A percentile compares a stretch with the other conserved stretches of the same genome.
Conservation (phyloP, 805 yeast species). For the Osmozyma mogii region DNA sequence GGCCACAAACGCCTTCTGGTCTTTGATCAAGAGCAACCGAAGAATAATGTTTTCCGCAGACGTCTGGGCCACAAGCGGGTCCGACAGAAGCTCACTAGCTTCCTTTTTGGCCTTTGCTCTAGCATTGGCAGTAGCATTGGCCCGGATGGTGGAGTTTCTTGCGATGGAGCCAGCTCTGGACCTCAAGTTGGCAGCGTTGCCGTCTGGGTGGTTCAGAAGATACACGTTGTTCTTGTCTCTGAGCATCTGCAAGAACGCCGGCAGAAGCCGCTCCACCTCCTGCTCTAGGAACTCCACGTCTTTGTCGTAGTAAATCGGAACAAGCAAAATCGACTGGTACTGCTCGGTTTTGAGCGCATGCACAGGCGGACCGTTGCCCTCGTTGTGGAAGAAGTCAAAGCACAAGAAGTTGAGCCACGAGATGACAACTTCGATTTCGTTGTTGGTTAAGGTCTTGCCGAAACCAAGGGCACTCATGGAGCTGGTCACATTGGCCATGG, state of each 20-base stretch:
- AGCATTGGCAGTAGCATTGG: conserved; percentile 57
- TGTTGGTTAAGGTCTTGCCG: conserved; percentile 47
- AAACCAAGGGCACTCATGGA: conserved; percentile 38
- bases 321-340: conserved; percentile 55
- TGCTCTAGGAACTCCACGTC: conserved; percentile 35
- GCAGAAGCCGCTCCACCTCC: conserved; percentile 55
- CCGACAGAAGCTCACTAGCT: conserved; percentile 14
- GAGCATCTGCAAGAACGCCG: conserved; percentile 42
- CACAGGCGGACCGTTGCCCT: conserved; percentile 73
- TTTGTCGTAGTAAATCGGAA: conserved; percentile 60
- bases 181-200: conserved; percentile 5
- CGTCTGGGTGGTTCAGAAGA: conserved; percentile 4
- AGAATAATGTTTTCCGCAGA: conserved; percentile 61
- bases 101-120: conserved; percentile 32
- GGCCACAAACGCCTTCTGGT: conserved; percentile 51
- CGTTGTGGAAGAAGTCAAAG: conserved; percentile 68
- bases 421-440: conserved; percentile 61
- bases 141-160: conserved; percentile 60
- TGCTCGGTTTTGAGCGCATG: conserved; percentile 52
- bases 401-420: conserved; percentile 64
- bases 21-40: conserved; percentile 61
- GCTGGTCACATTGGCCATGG: conserved; percentile 43
- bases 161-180: conserved; percentile 44
- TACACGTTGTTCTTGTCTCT: conserved; percentile 40
- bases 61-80: conserved; percentile 32